phyloP scores from a whole-genome alignment of 306 rosid species.

The Alnus rubra region DNA sequence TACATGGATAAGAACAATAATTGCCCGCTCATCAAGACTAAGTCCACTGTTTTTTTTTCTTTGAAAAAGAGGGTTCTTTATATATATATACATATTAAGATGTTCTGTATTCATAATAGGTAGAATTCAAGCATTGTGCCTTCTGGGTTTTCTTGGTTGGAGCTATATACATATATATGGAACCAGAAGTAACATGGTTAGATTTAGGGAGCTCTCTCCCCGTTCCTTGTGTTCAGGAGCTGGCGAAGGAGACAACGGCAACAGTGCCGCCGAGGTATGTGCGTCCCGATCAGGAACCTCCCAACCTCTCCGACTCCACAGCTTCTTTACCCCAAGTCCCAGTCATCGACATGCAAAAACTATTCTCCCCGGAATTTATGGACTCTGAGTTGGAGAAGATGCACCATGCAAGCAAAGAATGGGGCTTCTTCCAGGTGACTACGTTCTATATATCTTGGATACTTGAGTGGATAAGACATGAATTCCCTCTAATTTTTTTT shows the following conservation, averaged over 20 bases:
- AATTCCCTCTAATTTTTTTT: too few relatives aligned
- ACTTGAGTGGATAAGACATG: too few relatives aligned
- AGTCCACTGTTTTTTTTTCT: too few relatives aligned
- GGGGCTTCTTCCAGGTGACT: constrained; percentile 59
- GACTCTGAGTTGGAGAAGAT: constrained; percentile 37
- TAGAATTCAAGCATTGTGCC: too few relatives aligned
- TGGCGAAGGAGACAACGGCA: constrained; percentile 14
- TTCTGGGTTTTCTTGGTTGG: too few relatives aligned
- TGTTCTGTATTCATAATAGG: too few relatives aligned
- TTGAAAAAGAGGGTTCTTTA: too few relatives aligned
- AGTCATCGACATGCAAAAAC: constrained; percentile 41
- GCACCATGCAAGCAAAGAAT: constrained; percentile 46
- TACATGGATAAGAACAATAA: too few relatives aligned
- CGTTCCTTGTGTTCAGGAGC: constrained; percentile 39
- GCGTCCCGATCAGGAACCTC: constrained; percentile 40
- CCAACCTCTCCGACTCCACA: constrained; percentile 3
- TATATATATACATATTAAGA: too few relatives aligned
- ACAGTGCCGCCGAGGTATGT: constrained; percentile 43
- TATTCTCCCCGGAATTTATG: constrained; percentile 26
- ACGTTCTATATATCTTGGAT: too few relatives aligned
- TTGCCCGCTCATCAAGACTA: too few relatives aligned
- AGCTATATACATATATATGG: neutral
- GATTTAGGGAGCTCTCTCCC: neutral
- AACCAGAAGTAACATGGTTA: neutral
- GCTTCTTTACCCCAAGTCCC: constrained; percentile 36